Percentiles rank a stretch among this genome's conserved stretches.
phyloP scores from a whole-genome alignment of 768 basidiomycete species.

The Serendipita sp. region DNA sequence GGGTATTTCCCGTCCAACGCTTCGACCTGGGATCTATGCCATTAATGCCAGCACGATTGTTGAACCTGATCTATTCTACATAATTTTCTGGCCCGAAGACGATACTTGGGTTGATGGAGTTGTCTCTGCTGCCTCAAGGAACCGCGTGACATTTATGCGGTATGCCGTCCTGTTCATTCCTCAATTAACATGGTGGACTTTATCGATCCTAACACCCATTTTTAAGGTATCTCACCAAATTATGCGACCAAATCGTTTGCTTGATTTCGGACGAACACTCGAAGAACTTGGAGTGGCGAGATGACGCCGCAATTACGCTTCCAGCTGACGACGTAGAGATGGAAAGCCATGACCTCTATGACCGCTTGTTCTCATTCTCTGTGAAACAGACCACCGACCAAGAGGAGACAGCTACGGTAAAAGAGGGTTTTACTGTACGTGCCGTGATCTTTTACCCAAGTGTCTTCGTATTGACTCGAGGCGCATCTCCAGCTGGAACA shows the following conservation, averaged over 20 bases:
- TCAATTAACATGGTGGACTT: not conserved
- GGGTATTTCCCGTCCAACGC: constrained; percentile 14
- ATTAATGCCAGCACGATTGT: constrained; percentile 18
- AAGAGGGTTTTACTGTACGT: constrained; percentile 32
- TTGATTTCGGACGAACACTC: constrained; percentile 37
- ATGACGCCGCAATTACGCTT: constrained; percentile 18
- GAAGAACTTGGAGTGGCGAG: constrained; percentile 29
- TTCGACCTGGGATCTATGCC: constrained; percentile 39
- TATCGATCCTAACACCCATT: not conserved
- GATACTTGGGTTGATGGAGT: constrained; percentile 42
- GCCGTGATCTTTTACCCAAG: no score
- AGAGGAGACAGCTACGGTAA: constrained; percentile 32
- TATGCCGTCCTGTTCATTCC: constrained; percentile 15
- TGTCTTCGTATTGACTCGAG: not conserved
- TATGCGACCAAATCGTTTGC: constrained; percentile 39
- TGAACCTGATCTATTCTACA: constrained; percentile 20
- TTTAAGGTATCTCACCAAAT: constrained; percentile 41
- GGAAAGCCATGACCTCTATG: constrained; percentile 24
- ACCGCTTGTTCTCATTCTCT: constrained; percentile 37
- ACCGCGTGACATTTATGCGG: constrained; percentile 50
- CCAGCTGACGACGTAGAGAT: constrained; percentile 16
- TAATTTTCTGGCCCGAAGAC: constrained; percentile 49
- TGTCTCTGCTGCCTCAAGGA: constrained; percentile 28
- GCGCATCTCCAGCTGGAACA: not conserved
- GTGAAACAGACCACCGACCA: constrained; percentile 40